A percentile compares a stretch with the other conserved stretches of the same genome.
Evolutionary conservation across 1,284 basidiomycete genomes (phyloP).

Genomic region (Malassezia caprae): DNA sequence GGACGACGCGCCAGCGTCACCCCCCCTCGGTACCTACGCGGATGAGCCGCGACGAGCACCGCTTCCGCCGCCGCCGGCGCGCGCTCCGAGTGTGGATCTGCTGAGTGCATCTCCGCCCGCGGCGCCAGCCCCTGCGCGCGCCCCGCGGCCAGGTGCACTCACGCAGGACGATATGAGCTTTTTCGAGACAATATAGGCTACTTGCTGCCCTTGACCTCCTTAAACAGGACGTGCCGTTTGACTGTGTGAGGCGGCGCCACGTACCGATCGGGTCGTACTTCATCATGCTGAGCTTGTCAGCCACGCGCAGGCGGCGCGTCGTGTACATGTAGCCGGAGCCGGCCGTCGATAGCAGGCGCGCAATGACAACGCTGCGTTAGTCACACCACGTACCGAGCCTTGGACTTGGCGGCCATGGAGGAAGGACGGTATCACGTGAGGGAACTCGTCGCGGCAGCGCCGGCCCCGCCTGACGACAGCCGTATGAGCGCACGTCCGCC

Average conservation of each 20-base stretch:
- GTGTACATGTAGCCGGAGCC: conserved; percentile 46
- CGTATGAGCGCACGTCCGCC: neutral
- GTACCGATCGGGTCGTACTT: conserved; percentile 47
- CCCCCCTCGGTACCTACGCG: neutral
- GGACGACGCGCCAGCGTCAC: neutral
- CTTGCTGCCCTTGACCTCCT: conserved; percentile 36
- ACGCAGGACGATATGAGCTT: conserved; percentile 9
- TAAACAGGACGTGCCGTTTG: conserved; percentile 41
- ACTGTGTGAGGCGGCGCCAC: conserved; percentile 23
- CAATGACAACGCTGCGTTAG: conserved; percentile 33
- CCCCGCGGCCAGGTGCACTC: neutral
- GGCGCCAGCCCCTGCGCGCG: neutral
- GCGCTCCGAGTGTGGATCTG: neutral
- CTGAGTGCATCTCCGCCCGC: conserved; percentile 5
- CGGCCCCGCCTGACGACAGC: neutral
- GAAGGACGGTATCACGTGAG: conserved; percentile 10
- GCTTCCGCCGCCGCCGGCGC: neutral
- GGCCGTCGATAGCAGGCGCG: conserved; percentile 43
- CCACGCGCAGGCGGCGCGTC: conserved; percentile 32
- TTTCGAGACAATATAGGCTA: conserved; percentile 19
- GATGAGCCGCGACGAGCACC: neutral
- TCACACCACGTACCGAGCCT: conserved; percentile 31
- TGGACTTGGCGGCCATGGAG: conserved; percentile 40
- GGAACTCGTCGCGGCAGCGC: neutral
- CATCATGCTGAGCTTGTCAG: conserved; percentile 39